A percentile compares a stretch with the other conserved stretches of the same genome.
Evolutionary conservation across 257 asterid species (phyloP).

Genomic region (Gardenia jasminoides): DNA sequence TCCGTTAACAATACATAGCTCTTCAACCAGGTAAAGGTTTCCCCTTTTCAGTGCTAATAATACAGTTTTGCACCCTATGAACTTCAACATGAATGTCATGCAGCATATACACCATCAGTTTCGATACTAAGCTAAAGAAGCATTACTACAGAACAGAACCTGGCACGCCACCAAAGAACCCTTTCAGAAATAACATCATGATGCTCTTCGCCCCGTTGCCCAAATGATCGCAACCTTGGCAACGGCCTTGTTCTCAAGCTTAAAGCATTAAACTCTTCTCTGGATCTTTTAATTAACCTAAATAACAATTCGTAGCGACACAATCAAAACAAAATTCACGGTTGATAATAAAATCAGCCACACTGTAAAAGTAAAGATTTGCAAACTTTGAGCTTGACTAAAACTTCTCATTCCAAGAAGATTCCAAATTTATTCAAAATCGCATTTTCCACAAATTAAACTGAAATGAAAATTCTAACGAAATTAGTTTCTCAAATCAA

Average conservation of each 20-base stretch:
- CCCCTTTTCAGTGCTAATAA: not conserved
- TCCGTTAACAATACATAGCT: no score
- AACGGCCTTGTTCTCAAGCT: conserved; percentile 33
- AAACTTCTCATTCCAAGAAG: no score
- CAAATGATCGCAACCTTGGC: conserved; percentile 45
- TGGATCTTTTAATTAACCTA: conserved; percentile 32
- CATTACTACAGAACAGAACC: conserved; percentile 26
- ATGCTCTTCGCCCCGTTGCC: conserved; percentile 15
- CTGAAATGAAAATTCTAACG: no score
- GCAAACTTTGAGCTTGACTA: no score
- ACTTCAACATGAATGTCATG: no score
- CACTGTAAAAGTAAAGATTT: no score
- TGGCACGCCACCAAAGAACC: conserved; percentile 46
- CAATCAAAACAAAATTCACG: not conserved
- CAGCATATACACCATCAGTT: not conserved
- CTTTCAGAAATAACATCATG: conserved; percentile 39
- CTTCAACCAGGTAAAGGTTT: no score
- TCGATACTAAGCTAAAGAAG: not conserved
- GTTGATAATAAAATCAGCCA: not conserved
- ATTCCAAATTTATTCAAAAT: no score
- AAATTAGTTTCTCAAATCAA: no score
- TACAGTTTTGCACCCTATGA: no score
- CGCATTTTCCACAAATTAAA: no score
- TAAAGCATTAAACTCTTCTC: conserved; percentile 18
- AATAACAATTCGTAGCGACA: not conserved